Evolutionary conservation across 495 filamentous ascomycete genomes (phyloP).

Genomic region (Extremus antarcticus): DNA sequence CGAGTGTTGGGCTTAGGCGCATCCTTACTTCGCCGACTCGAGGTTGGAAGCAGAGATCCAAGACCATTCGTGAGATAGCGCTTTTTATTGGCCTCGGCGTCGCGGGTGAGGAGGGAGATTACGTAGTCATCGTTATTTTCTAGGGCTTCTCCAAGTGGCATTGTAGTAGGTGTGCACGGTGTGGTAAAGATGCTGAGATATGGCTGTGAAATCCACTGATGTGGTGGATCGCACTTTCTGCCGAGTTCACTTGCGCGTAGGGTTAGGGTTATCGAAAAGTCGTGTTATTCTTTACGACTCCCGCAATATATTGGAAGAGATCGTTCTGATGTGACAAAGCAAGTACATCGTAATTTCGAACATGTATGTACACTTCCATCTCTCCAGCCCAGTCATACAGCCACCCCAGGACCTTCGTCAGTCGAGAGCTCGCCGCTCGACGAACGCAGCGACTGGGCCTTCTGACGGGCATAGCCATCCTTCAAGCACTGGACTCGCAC

Average conservation of each 20-base stretch:
- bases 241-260: not conserved
- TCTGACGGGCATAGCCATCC: too few relatives aligned
- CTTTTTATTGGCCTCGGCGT: constrained; percentile 9
- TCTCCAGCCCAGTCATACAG: too few relatives aligned
- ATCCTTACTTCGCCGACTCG: not conserved
- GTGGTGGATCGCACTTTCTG: not conserved
- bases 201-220: not conserved
- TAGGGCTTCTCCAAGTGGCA: constrained; percentile 6
- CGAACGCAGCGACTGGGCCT: too few relatives aligned
- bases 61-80: not conserved
- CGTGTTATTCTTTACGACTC: too few relatives aligned
- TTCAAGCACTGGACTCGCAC: too few relatives aligned
- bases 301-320: too few relatives aligned
- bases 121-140: constrained; percentile 18
- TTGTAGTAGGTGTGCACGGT: not conserved
- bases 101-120: constrained; percentile 7
- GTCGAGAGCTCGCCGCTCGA: too few relatives aligned
- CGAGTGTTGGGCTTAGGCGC: constrained; percentile 85
- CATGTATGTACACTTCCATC: too few relatives aligned
- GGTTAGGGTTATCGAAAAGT: not conserved
- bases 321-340: too few relatives aligned
- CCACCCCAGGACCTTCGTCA: too few relatives aligned
- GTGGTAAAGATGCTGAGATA: not conserved
- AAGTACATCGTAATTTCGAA: too few relatives aligned
- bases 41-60: not conserved